A percentile compares a stretch with the other conserved stretches of the same genome.
Evolutionary conservation across 345 rosid species (phyloP).

Genomic region (Atalantia buxifolia): DNA sequence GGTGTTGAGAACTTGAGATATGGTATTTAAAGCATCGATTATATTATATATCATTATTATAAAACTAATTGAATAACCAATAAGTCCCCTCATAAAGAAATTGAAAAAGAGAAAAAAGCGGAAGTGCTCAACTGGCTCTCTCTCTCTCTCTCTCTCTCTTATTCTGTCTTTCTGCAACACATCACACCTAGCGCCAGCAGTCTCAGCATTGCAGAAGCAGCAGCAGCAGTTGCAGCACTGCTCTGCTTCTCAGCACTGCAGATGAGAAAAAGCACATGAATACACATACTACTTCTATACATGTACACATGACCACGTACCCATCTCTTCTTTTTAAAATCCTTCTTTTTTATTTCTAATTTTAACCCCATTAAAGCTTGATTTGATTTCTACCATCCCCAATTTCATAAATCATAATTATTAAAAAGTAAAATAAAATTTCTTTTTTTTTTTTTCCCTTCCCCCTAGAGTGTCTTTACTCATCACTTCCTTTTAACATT

Average conservation of each 20-base stretch:
- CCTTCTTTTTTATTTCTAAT: not conserved
- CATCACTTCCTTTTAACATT: constrained; percentile 22
- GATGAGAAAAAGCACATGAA: constrained; percentile 18
- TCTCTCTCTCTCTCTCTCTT: not conserved
- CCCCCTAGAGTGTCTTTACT: constrained; percentile 2
- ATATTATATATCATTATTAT: not conserved
- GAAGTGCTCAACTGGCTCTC: not conserved
- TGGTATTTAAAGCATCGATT: not conserved
- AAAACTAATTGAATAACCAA: no score
- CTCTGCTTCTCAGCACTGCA: constrained; percentile 19
- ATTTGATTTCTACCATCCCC: constrained; percentile 31
- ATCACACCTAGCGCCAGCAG: constrained; percentile 32
- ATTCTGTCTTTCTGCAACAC: constrained; percentile 38
- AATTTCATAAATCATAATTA: not conserved
- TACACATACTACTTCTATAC: not conserved
- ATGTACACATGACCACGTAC: not conserved
- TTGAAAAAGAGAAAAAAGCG: not conserved
- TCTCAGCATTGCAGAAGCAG: constrained; percentile 41
- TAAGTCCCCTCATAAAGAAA: not conserved
- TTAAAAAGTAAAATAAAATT: not conserved
- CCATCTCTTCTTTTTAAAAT: not conserved
- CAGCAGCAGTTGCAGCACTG: constrained; percentile 31
- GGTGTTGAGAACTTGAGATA: not conserved
- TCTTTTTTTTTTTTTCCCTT: no score
- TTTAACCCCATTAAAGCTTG: constrained; percentile 20